These are phyloP conservation scores for Begonia fuchsioides DNA, from an alignment of 306 rosid genomes.

Conservation along the genomic window DNA sequence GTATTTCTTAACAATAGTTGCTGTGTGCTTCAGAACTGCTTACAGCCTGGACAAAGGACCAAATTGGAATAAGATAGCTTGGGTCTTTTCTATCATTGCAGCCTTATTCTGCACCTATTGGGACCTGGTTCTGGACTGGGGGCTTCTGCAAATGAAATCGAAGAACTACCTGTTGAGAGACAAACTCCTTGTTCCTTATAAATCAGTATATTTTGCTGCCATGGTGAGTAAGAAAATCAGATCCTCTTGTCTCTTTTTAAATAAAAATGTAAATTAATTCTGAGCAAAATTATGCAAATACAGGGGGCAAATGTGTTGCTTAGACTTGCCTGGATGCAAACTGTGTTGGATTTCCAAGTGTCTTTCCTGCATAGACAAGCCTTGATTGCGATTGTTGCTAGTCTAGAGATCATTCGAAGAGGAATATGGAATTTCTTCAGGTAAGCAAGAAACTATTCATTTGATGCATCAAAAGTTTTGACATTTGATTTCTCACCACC, in stretches of 20 bases:
- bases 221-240: slow-evolving; percentile 24
- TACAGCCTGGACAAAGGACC: slow-evolving; percentile 12
- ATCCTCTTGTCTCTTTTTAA: neutral
- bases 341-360: slow-evolving; percentile 26
- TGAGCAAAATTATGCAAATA: slow-evolving; percentile 2
- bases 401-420: slow-evolving; percentile 56
- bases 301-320: slow-evolving; percentile 54
- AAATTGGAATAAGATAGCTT: slow-evolving; percentile 28
- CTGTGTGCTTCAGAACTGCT: slow-evolving; percentile 46
- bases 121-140: slow-evolving; percentile 67
- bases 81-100: slow-evolving; percentile 32
- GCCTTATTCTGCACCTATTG: slow-evolving; percentile 40
- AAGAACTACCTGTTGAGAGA: slow-evolving; percentile 60
- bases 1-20: slow-evolving; percentile 42
- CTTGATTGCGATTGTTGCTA: slow-evolving; percentile 23
- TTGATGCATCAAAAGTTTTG: too few relatives aligned
- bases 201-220: slow-evolving; percentile 38
- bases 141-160: slow-evolving; percentile 41
- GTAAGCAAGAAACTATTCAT: slow-evolving; percentile 9
- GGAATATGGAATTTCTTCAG: slow-evolving; percentile 75
- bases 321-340: slow-evolving; percentile 64
- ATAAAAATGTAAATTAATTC: neutral
- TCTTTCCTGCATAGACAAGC: slow-evolving; percentile 30
- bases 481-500: too few relatives aligned
- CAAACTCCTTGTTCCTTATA: slow-evolving; percentile 39